Percentiles rank a stretch among this genome's conserved stretches.
These are phyloP conservation scores for Terfezia boudieri DNA, from an alignment of 495 filamentous ascomycete species.

Conservation along the genomic window DNA sequence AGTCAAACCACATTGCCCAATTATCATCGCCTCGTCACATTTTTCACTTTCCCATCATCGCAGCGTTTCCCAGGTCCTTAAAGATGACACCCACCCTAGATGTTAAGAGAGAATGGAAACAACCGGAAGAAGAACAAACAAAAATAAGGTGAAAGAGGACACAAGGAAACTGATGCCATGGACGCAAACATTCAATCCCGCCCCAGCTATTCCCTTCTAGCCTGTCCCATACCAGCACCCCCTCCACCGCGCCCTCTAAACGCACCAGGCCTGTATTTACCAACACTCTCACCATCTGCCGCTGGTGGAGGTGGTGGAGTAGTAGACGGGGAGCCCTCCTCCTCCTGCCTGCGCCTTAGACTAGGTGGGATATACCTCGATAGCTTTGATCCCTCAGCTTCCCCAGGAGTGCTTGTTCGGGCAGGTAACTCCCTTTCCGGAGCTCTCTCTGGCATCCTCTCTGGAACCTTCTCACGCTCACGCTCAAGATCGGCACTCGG, in stretches of 20 bases:
- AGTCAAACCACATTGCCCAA: no score
- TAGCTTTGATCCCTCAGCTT: not conserved
- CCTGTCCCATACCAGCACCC: not conserved
- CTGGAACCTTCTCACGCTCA: not conserved
- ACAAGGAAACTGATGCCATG: no score
- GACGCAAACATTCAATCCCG: no score
- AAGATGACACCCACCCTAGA: no score
- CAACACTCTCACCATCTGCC: conserved; percentile 2
- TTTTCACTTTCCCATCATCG: no score
- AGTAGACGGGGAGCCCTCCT: conserved; percentile 8
- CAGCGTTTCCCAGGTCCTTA: no score
- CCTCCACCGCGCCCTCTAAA: conserved; percentile 1
- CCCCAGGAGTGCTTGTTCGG: not conserved
- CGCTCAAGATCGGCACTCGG: not conserved
- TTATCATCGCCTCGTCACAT: no score
- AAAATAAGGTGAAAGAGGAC: not conserved
- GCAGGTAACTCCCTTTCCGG: not conserved
- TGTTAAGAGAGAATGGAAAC: no score
- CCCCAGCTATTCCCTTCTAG: no score
- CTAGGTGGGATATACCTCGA: conserved; percentile 4
- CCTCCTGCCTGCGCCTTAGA: conserved; percentile 5
- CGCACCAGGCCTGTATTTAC: conserved; percentile 9
- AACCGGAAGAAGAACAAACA: no score
- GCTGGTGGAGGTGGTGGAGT: conserved; percentile 4
- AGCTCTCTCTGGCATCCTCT: not conserved